Conservation (phyloP, 495 filamentous ascomycete species). For the Chaetomium fimeti region DNA sequence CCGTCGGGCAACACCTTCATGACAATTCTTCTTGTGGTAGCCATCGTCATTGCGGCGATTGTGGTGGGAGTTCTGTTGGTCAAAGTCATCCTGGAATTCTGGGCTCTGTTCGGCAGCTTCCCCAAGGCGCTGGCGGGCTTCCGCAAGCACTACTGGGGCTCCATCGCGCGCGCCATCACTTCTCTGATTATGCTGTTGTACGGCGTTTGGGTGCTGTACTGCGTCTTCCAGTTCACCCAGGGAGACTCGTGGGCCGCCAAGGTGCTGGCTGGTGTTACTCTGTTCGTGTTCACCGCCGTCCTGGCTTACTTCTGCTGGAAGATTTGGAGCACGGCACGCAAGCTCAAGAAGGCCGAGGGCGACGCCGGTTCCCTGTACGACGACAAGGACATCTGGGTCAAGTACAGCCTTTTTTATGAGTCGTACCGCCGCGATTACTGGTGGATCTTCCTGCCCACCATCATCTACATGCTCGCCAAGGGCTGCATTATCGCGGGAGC, state of each 20-base stretch:
- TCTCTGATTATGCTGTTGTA: slow-evolving; percentile 89
- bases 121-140: slow-evolving; percentile 78
- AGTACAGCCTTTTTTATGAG: slow-evolving; percentile 97
- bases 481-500: slow-evolving; percentile 83
- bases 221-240: slow-evolving; percentile 88
- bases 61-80: slow-evolving; percentile 83
- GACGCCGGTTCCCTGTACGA: slow-evolving; percentile 75
- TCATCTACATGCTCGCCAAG: slow-evolving; percentile 90
- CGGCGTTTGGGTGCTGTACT: slow-evolving; percentile 93
- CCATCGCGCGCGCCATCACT: slow-evolving; percentile 83
- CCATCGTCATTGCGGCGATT: slow-evolving; percentile 80
- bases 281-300: slow-evolving; percentile 73
- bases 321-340: slow-evolving; percentile 74
- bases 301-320: slow-evolving; percentile 76
- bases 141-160: slow-evolving; percentile 93
- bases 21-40: slow-evolving; percentile 87
- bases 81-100: slow-evolving; percentile 88
- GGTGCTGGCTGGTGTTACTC: slow-evolving; percentile 75
- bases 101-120: slow-evolving; percentile 86
- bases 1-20: slow-evolving; percentile 93
- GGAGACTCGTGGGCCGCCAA: slow-evolving; percentile 98
- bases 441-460: slow-evolving; percentile 92
- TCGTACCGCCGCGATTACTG: slow-evolving; percentile 89
- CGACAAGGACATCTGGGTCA: slow-evolving; percentile 86
- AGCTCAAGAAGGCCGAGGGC: slow-evolving; percentile 71